These are phyloP conservation scores for Periconia macrospinosa DNA, from an alignment of 2,329 filamentous ascomycete genomes.

Conservation along the genomic window DNA sequence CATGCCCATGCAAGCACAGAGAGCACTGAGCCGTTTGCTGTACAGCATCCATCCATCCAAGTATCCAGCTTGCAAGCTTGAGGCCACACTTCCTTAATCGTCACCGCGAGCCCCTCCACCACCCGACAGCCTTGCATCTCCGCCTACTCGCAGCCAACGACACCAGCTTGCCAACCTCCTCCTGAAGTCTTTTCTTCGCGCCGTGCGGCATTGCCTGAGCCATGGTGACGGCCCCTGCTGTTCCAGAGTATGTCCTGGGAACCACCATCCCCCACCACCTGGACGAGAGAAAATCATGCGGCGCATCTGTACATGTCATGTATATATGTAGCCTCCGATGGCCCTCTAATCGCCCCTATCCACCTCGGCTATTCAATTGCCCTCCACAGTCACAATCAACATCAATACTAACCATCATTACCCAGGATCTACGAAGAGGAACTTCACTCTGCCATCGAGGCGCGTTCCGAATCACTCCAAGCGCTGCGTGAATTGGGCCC, in stretches of 20 bases:
- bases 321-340: too few relatives aligned
- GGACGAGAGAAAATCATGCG: background rate
- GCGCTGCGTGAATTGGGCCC: constrained; percentile 90
- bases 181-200: constrained; percentile 9
- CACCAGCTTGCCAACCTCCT: constrained; percentile 4
- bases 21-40: too few relatives aligned
- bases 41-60: too few relatives aligned
- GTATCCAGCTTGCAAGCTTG: too few relatives aligned
- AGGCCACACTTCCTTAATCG: too few relatives aligned
- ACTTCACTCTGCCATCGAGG: constrained; percentile 86
- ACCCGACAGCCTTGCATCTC: background rate
- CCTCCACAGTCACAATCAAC: background rate
- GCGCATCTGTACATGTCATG: background rate
- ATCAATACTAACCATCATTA: constrained; percentile 8
- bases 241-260: constrained; percentile 50
- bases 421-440: constrained; percentile 89
- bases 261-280: constrained; percentile 6
- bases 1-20: too few relatives aligned
- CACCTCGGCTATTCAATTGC: background rate
- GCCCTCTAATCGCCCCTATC: background rate
- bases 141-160: constrained; percentile 12
- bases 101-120: background rate
- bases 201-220: constrained; percentile 30
- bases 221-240: constrained; percentile 48
- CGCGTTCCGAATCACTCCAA: constrained; percentile 85